Conservation (phyloP, 805 yeast genomes). For the Lachancea quebecensis region DNA sequence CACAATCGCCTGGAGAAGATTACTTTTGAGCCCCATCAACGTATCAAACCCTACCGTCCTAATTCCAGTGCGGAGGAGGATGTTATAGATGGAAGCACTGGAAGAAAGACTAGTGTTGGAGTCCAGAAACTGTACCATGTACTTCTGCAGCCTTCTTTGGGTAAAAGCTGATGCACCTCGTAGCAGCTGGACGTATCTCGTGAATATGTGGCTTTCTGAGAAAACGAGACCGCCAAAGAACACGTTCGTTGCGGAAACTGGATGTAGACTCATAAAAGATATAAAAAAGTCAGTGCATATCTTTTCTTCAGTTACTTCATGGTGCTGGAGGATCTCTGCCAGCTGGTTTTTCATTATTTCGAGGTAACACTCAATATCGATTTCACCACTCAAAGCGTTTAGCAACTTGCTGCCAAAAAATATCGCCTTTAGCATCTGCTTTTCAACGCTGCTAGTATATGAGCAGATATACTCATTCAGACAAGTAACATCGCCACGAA, state of each 20-base stretch:
- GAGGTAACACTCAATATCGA: conserved; percentile 19
- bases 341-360: conserved; percentile 18
- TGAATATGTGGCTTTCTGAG: conserved; percentile 5
- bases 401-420: conserved; percentile 31
- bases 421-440: conserved; percentile 13
- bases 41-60: conserved; percentile 9
- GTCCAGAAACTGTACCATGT: conserved; percentile 19
- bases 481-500: conserved; percentile 8
- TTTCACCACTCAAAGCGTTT: conserved; percentile 17
- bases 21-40: conserved; percentile 13
- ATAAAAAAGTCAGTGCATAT: conserved; percentile 5
- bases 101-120: conserved; percentile 7
- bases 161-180: conserved; percentile 11
- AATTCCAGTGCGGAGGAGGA: conserved; percentile 12
- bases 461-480: conserved; percentile 12
- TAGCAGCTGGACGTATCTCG: conserved; percentile 9
- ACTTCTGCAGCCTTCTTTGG: conserved; percentile 14
- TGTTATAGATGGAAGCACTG: conserved; percentile 5
- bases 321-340: conserved; percentile 10
- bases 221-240: conserved; percentile 20
- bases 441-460: conserved; percentile 6
- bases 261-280: conserved; percentile 6
- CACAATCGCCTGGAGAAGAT: conserved; percentile 14
- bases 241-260: conserved; percentile 8
- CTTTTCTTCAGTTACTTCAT: background rate